Evolutionary conservation across 768 basidiomycete species (phyloP), one percentile per base, ranked within the genome.

Genomic region (Lactarius psammicola): DNA sequence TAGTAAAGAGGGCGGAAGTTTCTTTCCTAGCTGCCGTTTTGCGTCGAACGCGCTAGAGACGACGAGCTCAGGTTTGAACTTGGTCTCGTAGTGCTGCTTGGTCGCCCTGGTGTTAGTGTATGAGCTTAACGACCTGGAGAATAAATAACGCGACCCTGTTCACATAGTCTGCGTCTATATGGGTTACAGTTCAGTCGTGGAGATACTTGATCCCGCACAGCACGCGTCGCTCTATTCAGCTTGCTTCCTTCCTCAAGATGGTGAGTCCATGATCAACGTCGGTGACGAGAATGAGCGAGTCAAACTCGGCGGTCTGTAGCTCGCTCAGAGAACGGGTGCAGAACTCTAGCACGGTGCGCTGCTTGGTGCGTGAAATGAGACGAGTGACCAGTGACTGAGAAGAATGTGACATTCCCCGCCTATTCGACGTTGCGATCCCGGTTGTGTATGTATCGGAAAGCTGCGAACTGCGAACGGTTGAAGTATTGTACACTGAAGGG

Each of bases 161-260:
- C 80, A 83, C 81, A 66, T 82, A 82, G 0, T 74, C 73, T 1
- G 78, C 64, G 60, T 84, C 81, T 44, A 74, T 77, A 68, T 85
- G 84, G 2, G 83, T 84, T 36, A 84, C 81, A 0, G 80, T 81
- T n/a, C 81, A 73, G 59, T 83, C 79, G 73, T 78, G 77, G 13
- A 80, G 74, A 62, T 81, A 80, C 74, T 79, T 82, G 53, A 82
- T 79, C 49, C 71, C 75, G 15, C 81, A 80, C 58, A 82, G 71
- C 5, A 82, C 77, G 30, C 66, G 71, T 63, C 72, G 76, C 70
- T 84, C 82, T 53, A 76, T 67, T 70, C 72, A 76, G 2, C 74
- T 74, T 15, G 79, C 79, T 40, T 76, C 67, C 60, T 75, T 76
- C 23, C 79, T 79, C 10, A 83, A 73, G 0, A 82, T 68, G 53